Percentiles rank a stretch among this genome's conserved stretches.
phyloP scores from a whole-genome alignment of 192 early-diverging fungal species.

The Entomortierella chlamydospora region DNA sequence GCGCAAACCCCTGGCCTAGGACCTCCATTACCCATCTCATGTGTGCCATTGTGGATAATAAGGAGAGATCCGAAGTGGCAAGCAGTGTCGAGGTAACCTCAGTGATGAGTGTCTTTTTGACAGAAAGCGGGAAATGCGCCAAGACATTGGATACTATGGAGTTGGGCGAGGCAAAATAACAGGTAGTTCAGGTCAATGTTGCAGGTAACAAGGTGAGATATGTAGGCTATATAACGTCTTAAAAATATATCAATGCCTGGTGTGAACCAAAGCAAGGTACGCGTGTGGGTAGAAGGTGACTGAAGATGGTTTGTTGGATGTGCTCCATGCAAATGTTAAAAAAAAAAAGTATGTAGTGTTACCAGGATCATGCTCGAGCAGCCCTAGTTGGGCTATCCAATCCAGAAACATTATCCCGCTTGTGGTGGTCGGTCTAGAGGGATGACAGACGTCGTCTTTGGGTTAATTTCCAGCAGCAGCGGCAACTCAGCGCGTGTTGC shows the following conservation, averaged over 20 bases:
- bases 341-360: conserved; percentile 8
- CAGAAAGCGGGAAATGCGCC: conserved; percentile 70
- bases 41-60: conserved; percentile 80
- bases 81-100: conserved; percentile 72
- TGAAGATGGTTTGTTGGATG: too few relatives aligned
- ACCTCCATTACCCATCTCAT: conserved; percentile 89
- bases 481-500: too few relatives aligned
- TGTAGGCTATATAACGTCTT: too few relatives aligned
- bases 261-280: too few relatives aligned
- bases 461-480: background rate
- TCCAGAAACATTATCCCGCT: conserved; percentile 74
- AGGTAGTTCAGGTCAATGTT: background rate
- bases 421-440: background rate
- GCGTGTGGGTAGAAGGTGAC: too few relatives aligned
- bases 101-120: conserved; percentile 71
- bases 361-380: conserved; percentile 81
- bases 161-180: background rate
- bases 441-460: background rate
- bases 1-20: conserved; percentile 82
- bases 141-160: conserved; percentile 78
- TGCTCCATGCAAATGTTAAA: background rate
- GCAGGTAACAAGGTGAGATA: too few relatives aligned
- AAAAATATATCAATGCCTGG: too few relatives aligned
- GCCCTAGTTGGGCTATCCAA: conserved; percentile 74
- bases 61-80: conserved; percentile 63